phyloP scores from a whole-genome alignment of 805 yeast species.

The Nakazawaea wyomingensis region DNA sequence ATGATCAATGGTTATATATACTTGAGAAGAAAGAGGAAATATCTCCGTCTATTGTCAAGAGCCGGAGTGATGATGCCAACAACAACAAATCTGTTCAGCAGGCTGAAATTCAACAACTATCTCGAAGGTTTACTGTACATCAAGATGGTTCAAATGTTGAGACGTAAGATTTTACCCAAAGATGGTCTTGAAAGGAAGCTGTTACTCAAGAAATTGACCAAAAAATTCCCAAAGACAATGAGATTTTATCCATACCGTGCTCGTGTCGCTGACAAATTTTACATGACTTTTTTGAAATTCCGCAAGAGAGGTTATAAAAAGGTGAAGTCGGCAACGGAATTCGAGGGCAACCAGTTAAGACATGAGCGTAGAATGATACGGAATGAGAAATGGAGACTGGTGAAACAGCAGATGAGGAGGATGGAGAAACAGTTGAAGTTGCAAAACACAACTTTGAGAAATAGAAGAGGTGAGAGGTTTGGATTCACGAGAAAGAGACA shows the following conservation, averaged over 20 bases:
- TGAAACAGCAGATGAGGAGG: neutral
- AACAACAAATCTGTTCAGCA: neutral
- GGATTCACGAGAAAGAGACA: conserved; percentile 4
- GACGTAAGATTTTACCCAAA: neutral
- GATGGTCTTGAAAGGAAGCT: neutral
- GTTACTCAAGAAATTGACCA: neutral
- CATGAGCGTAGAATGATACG: neutral
- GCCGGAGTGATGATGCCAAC: neutral
- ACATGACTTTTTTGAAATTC: neutral
- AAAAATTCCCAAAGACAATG: conserved; percentile 7
- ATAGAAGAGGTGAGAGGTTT: conserved; percentile 6
- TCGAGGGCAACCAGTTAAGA: conserved; percentile 3
- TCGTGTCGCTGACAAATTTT: conserved; percentile 1
- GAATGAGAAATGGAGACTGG: neutral
- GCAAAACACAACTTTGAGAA: neutral
- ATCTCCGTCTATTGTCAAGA: neutral
- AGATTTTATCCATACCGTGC: conserved; percentile 6
- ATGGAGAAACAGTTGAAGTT: neutral
- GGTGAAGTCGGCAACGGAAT: neutral
- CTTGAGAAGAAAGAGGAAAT: conserved; percentile 9
- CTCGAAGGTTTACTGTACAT: conserved; percentile 9
- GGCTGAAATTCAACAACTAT: neutral
- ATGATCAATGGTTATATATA: conserved; percentile 21
- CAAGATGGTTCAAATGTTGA: conserved; percentile 10
- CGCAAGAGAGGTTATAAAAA: neutral